Evolutionary conservation across 2,329 filamentous ascomycete genomes (phyloP), one percentile per base, ranked within the genome.

Genomic region (Calonectria pseudoreteaudii): DNA sequence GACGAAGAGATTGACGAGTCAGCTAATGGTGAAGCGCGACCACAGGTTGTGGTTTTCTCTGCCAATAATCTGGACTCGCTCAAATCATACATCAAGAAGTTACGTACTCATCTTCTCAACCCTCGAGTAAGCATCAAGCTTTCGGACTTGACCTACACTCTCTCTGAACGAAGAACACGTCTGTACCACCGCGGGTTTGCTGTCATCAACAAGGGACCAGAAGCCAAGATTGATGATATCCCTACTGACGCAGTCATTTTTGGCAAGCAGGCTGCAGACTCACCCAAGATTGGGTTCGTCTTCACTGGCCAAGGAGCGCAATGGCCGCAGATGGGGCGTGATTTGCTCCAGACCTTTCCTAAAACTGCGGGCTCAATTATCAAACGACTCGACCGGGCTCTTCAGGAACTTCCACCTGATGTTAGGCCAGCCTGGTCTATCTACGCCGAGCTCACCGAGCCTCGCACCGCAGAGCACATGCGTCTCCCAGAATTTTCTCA

Each of bases 271-370:
- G 47, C 67, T 14, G 36, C 56, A 8, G 41, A 68, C 23, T 34
- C 44, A 28, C 69, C 77, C 1, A 75, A 68, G 11, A 66, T 80
- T 50, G 77, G 73, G 2, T 80, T 79, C 9, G 79, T 85, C 0
- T 85, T 85, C 64, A 84, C 81, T 9, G 84, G 84, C 8, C 84
- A 86, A 41, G 84, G 84, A 14, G 83, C 84, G 0, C 84, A 86
- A 53, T 85, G 81, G 81, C 64, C 71, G 7, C 72, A 68, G 2
- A 85, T 86, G 84, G 84, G 83, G 4, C 71, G 71, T 9, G 81
- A 82, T 26, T 75, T 85, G 9, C 66, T 82, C 2, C 23, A 62
- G 1, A 69, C n/a, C 10, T 75, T 69, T 41, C 67, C 72, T n/a
- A 30, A 68, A 62, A 72, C 44, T 31, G 31, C 47, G 14, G 31